These are phyloP conservation scores for Obba rivulosa DNA, from an alignment of 768 basidiomycete species.

Conservation along the genomic window DNA sequence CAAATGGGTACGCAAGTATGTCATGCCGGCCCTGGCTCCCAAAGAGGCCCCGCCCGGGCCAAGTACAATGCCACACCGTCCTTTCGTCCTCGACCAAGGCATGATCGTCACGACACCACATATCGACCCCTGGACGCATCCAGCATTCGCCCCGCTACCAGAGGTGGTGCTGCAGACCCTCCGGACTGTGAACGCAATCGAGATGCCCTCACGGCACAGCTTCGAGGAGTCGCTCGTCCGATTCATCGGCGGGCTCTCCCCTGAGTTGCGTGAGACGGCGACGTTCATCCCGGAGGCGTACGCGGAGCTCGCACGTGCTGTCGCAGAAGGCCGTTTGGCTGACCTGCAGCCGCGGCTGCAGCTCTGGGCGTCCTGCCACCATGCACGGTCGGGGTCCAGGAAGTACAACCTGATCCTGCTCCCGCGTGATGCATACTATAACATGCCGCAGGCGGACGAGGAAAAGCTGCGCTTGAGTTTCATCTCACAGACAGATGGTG, in stretches of 20 bases:
- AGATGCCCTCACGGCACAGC: slow-evolving; percentile 52
- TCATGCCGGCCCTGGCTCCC: slow-evolving; percentile 1
- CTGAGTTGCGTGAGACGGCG: slow-evolving; percentile 56
- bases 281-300: slow-evolving; percentile 52
- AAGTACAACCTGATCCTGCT: slow-evolving; percentile 52
- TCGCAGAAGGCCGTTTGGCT: slow-evolving; percentile 31
- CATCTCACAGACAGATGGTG: slow-evolving; percentile 34
- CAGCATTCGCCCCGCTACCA: slow-evolving; percentile 56
- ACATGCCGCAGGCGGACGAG: slow-evolving; percentile 42
- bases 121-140: slow-evolving; percentile 56
- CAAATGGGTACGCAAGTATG: slow-evolving; percentile 28
- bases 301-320: slow-evolving; percentile 41
- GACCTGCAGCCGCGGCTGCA: slow-evolving; percentile 35
- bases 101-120: slow-evolving; percentile 34
- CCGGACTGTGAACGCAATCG: slow-evolving; percentile 43
- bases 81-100: slow-evolving; percentile 30
- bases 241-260: slow-evolving; percentile 47
- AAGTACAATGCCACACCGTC: slow-evolving; percentile 24
- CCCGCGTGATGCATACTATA: slow-evolving; percentile 56
- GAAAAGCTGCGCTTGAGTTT: slow-evolving; percentile 46
- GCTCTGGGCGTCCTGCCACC: slow-evolving; percentile 56
- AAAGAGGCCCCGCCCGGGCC: neutral
- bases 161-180: slow-evolving; percentile 51
- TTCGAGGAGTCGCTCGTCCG: slow-evolving; percentile 46
- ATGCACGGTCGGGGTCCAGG: slow-evolving; percentile 55